phyloP scores from a whole-genome alignment of 2,329 filamentous ascomycete genomes.

The Aspergillus aculeatus region DNA sequence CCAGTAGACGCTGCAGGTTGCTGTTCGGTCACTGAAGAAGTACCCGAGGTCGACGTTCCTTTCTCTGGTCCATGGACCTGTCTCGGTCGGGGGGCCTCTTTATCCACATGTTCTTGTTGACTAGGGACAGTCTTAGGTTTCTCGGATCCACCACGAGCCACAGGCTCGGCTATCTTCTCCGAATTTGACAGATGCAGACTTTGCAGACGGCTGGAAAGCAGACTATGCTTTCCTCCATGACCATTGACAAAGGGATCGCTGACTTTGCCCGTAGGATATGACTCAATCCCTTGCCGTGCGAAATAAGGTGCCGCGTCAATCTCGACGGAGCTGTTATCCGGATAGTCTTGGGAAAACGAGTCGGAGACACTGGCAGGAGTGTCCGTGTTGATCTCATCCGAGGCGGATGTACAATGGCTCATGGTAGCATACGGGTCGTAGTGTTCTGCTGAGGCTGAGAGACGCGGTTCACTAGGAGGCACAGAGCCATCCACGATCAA shows the following conservation, averaged over 20 bases:
- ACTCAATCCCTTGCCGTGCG: constrained; percentile 27
- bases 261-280: constrained; percentile 17
- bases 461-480: constrained; percentile 37
- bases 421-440: constrained; percentile 37
- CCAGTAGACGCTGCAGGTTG: constrained; percentile 30
- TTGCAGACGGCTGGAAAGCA: constrained; percentile 39
- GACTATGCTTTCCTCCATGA: constrained; percentile 30
- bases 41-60: constrained; percentile 22
- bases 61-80: constrained; percentile 25
- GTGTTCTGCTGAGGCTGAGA: constrained; percentile 33
- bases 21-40: constrained; percentile 30
- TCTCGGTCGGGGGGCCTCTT: constrained; percentile 32
- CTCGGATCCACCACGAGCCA: constrained; percentile 26
- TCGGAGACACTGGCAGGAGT: constrained; percentile 40
- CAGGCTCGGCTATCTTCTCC: constrained; percentile 28
- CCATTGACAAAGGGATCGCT: constrained; percentile 25
- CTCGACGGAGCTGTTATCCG: constrained; percentile 38
- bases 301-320: constrained; percentile 32
- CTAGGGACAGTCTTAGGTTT: constrained; percentile 21
- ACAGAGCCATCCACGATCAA: constrained; percentile 50
- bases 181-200: constrained; percentile 39
- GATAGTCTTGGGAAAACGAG: constrained; percentile 39
- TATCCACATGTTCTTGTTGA: constrained; percentile 24
- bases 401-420: constrained; percentile 43
- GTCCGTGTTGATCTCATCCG: constrained; percentile 38